Percentiles rank a stretch among this genome's conserved stretches.
These are phyloP conservation scores for Fraxinus latifolia DNA, from an alignment of 305 asterid genomes.

Conservation along the genomic window DNA sequence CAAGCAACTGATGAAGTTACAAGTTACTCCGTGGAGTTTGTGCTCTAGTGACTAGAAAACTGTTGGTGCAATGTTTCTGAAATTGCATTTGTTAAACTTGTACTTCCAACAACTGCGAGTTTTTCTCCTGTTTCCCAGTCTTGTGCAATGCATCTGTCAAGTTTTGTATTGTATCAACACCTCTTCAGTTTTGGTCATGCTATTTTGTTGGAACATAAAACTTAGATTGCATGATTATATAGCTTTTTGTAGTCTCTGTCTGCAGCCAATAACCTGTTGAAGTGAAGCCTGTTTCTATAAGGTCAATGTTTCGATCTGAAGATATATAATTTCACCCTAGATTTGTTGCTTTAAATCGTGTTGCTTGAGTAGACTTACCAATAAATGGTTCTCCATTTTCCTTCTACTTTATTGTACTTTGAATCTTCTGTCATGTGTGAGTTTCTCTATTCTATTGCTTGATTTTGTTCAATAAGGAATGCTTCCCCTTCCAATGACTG, in stretches of 20 bases:
- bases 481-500: background rate
- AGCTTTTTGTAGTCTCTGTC: background rate
- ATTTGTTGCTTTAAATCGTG: background rate
- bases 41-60: background rate
- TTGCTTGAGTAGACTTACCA: constrained; percentile 2
- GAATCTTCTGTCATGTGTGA: background rate
- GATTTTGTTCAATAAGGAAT: background rate
- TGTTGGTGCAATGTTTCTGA: background rate
- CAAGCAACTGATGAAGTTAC: background rate
- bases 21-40: background rate
- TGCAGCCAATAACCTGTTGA: background rate
- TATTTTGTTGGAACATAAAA: background rate
- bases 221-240: background rate
- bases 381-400: background rate
- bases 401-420: background rate
- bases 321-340: background rate
- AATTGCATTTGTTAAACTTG: background rate
- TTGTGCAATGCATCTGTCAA: background rate
- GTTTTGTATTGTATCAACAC: background rate
- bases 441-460: constrained; percentile 4
- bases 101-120: background rate
- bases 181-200: background rate
- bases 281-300: background rate
- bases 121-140: background rate
- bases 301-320: background rate